These are phyloP conservation scores for Fragaria vesca DNA, from an alignment of 306 rosid genomes.

Conservation along the genomic window DNA sequence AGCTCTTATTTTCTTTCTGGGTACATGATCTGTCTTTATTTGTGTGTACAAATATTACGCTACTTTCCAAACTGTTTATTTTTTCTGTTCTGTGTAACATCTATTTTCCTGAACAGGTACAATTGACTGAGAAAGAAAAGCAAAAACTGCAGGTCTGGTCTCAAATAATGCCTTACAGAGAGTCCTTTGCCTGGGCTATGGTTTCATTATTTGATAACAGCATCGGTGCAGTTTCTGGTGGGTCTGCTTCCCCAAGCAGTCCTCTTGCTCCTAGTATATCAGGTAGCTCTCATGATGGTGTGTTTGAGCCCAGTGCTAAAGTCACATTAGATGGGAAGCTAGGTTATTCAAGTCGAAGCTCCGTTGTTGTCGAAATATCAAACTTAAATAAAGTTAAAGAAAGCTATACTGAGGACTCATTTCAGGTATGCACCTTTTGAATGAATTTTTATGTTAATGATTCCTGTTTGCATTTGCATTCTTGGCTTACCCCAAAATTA, in stretches of 20 bases:
- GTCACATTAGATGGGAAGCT: constrained; percentile 84
- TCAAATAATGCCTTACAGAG: constrained; percentile 98
- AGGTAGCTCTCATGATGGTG: constrained; percentile 94
- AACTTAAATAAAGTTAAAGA: constrained; percentile 89
- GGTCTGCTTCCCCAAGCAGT: constrained; percentile 99
- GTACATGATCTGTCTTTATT: neutral
- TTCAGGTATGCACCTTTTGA: constrained; percentile 54
- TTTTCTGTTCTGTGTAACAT: neutral
- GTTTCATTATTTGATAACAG: constrained; percentile 96
- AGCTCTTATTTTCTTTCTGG: neutral
- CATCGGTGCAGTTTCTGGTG: constrained; percentile 89
- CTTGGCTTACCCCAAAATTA: neutral
- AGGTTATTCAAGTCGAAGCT: constrained; percentile 81
- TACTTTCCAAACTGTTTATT: constrained; percentile 16
- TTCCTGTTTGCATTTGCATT: neutral
- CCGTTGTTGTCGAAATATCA: constrained; percentile 87
- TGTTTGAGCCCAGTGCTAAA: constrained; percentile 85
- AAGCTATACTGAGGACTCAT: constrained; percentile 93
- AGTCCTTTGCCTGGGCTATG: constrained; percentile 94
- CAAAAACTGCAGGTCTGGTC: constrained; percentile 99
- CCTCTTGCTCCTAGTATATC: constrained; percentile 95
- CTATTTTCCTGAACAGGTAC: constrained; percentile 58
- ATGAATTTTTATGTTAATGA: neutral
- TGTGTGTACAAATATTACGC: constrained; percentile 2
- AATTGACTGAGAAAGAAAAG: constrained; percentile 91